Evolutionary conservation across 768 basidiomycete genomes (phyloP).

Genomic region (Crassisporium funariophilum): DNA sequence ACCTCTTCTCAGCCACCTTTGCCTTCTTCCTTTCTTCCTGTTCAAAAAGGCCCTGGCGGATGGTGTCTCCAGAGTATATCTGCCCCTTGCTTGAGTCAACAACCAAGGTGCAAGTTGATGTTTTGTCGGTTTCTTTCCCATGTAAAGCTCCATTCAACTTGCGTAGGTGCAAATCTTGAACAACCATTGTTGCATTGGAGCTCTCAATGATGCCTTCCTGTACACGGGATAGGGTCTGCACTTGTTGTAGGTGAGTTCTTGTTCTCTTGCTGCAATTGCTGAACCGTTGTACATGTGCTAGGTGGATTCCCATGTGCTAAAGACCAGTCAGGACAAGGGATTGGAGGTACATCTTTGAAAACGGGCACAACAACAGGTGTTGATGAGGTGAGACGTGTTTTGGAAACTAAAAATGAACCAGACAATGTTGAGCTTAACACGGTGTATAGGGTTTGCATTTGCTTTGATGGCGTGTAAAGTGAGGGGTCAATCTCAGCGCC

Average conservation of each 20-base stretch:
- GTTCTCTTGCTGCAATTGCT: constrained; percentile 7
- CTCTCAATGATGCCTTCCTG: constrained; percentile 19
- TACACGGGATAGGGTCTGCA: not conserved
- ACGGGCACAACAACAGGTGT: not conserved
- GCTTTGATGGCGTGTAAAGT: constrained; percentile 7
- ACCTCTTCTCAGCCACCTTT: constrained; percentile 1
- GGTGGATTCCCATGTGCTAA: not conserved
- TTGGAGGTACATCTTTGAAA: not conserved
- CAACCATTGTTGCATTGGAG: constrained; percentile 16
- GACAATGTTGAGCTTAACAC: too few species aligned
- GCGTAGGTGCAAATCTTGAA: constrained; percentile 20
- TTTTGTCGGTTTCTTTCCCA: constrained; percentile 20
- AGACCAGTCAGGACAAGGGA: not conserved
- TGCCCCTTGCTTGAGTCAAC: constrained; percentile 11
- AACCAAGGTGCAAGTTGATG: constrained; percentile 5
- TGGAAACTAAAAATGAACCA: too few species aligned
- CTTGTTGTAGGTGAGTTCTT: constrained; percentile 2
- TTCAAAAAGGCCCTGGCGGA: constrained; percentile 1
- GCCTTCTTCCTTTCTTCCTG: constrained; percentile 7
- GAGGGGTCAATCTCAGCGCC: not conserved
- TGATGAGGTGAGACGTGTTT: constrained; percentile 8
- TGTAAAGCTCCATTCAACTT: constrained; percentile 14
- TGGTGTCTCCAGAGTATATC: constrained; percentile 1
- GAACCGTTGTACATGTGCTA: not conserved
- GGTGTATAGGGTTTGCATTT: constrained; percentile 13